Conservation (phyloP, 768 basidiomycete genomes). For the Pisolithus marmoratus region DNA sequence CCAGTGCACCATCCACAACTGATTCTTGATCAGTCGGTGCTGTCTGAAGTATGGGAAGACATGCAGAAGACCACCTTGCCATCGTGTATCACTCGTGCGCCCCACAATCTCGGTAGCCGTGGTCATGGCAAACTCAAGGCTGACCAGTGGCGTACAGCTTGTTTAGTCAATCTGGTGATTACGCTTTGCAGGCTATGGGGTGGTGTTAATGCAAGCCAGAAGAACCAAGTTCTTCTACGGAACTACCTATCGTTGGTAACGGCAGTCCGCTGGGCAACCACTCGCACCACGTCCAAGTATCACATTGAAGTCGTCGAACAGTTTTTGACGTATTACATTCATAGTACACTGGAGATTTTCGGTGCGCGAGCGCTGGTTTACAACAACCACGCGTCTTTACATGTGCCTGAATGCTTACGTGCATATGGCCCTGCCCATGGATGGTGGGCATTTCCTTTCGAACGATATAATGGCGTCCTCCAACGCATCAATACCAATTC, state of each 20-base stretch:
- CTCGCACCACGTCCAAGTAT: background rate
- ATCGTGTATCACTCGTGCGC: slow-evolving; percentile 18
- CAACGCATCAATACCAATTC: slow-evolving; percentile 25
- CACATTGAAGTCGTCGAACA: background rate
- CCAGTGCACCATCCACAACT: background rate
- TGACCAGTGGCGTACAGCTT: slow-evolving; percentile 18
- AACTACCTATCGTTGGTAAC: slow-evolving; percentile 1
- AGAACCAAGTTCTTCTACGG: background rate
- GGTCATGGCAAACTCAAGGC: slow-evolving; percentile 31
- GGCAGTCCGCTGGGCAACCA: background rate
- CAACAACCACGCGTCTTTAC: slow-evolving; percentile 38
- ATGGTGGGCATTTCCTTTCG: slow-evolving; percentile 23
- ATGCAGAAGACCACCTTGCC: slow-evolving; percentile 11
- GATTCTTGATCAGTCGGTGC: background rate
- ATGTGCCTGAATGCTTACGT: slow-evolving; percentile 26
- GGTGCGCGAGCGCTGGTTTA: background rate
- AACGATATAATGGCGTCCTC: slow-evolving; percentile 28
- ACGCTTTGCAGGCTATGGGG: slow-evolving; percentile 28
- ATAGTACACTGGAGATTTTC: background rate
- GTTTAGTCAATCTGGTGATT: slow-evolving; percentile 21
- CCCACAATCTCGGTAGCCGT: slow-evolving; percentile 25
- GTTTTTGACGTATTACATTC: background rate
- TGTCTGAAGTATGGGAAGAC: slow-evolving; percentile 4
- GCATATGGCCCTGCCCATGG: slow-evolving; percentile 24
- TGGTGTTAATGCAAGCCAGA: background rate